Percentiles rank a stretch among this genome's conserved stretches.
Conservation (phyloP, 768 basidiomycete species). For the Cubamyces sp. region DNA sequence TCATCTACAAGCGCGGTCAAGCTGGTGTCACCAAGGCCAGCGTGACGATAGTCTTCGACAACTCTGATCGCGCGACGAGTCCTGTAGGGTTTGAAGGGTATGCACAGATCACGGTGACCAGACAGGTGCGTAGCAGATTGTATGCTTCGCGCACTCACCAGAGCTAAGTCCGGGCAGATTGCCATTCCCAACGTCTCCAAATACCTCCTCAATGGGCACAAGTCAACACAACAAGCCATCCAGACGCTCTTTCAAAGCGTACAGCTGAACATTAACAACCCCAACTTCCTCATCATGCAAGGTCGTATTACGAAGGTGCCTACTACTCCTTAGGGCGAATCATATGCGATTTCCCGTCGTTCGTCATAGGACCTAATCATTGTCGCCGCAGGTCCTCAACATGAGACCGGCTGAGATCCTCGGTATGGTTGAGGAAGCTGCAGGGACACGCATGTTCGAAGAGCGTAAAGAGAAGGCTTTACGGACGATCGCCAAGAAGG, state of each 20-base stretch:
- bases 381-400: slow-evolving; percentile 71
- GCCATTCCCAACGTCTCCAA: slow-evolving; percentile 93
- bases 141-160: not conserved
- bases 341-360: no score
- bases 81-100: slow-evolving; percentile 81
- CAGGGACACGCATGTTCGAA: slow-evolving; percentile 99
- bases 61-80: slow-evolving; percentile 83
- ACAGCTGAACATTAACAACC: slow-evolving; percentile 99
- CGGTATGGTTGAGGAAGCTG: slow-evolving; percentile 98
- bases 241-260: slow-evolving; percentile 96
- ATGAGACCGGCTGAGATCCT: slow-evolving; percentile 98
- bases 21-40: slow-evolving; percentile 97
- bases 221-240: slow-evolving; percentile 79
- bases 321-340: not conserved
- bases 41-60: slow-evolving; percentile 98
- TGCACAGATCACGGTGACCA: slow-evolving; percentile 93
- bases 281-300: slow-evolving; percentile 99
- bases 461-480: slow-evolving; percentile 96
- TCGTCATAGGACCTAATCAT: no score
- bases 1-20: slow-evolving; percentile 99
- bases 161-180: slow-evolving; percentile 55
- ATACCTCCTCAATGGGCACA: slow-evolving; percentile 96
- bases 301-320: slow-evolving; percentile 95
- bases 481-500: slow-evolving; percentile 96
- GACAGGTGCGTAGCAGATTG: slow-evolving; percentile 65